Base-by-base conservation (phyloP, 257 asterid genomes). In the Forsythia suspensa region DNA sequence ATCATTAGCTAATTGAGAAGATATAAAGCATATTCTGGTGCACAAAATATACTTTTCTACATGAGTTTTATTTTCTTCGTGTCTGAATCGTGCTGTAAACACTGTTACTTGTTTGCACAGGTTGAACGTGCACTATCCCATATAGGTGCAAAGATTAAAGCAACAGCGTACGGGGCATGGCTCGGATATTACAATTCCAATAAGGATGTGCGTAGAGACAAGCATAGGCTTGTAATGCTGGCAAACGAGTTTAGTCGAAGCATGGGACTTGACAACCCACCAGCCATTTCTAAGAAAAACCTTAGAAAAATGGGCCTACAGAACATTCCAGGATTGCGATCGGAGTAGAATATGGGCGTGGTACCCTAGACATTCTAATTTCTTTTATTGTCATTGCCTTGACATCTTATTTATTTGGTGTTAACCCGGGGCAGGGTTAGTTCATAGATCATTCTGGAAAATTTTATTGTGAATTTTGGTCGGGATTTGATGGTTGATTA, bases 141-240 rank as follows among this genome's bases (percentile, higher is more conserved):
- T 6, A 88, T 91, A 7, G 96, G 90, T 84, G 88, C 92, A 97
- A 94, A 96, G 87, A 88, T 77, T 83, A 96, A 94, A 84, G 98
- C 90, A 84, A 81, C 97, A 1, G 98, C 99, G 46, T 93, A 96
- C 83, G 98, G 91, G 84, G 98, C 99, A 1, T 96, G 99, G 99
- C 97, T 96, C 20, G 99, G 99, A 76, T 96, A 96, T 83, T 94
- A 96, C 91, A 94, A 90, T 77, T 95, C 98, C 21, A 91, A 90
- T 66, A 90, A 85, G 85, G 84, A 73, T 21, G 77, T 96, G 4
- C 91, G 96, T 3, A 83, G 92, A 48, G 97, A 96, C 84, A 94
- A 96, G 80, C 76, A 40, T 65, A 88, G 86, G 41, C 97, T 96
- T 0, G 98, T 96, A 43, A 91, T 92, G 90, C 98, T 92, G 39